Evolutionary conservation across 495 filamentous ascomycete species (phyloP).

Genomic region (Xylaria nigripes): DNA sequence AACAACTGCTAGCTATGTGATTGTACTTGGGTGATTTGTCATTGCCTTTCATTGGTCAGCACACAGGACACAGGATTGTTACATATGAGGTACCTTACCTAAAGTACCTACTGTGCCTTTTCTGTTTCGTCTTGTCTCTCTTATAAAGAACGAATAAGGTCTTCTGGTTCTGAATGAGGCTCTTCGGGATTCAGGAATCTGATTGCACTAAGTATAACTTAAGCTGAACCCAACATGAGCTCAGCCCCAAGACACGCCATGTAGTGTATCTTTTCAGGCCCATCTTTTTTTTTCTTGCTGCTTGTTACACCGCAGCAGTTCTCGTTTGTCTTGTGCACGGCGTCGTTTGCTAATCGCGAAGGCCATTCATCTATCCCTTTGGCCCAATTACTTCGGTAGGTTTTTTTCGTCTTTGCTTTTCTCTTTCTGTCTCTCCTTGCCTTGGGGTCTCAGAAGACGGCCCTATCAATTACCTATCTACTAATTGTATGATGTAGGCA

Average conservation of each 20-base stretch:
- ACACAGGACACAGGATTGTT: neutral
- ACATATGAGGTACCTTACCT: neutral
- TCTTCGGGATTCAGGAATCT: neutral
- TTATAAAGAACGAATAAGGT: neutral
- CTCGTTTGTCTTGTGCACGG: neutral
- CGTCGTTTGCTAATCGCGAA: neutral
- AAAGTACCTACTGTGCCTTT: neutral
- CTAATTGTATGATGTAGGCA: neutral
- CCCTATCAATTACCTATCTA: too few species aligned
- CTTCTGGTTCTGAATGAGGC: neutral
- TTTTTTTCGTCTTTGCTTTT: neutral
- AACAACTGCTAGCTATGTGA: neutral
- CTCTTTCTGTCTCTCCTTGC: neutral
- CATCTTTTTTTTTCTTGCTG: too few species aligned
- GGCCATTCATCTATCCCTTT: neutral
- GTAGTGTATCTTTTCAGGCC: neutral
- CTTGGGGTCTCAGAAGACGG: neutral
- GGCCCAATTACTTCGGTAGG: neutral
- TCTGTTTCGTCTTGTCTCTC: neutral
- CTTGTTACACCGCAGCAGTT: neutral
- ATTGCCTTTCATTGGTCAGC: neutral
- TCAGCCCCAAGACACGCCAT: conserved; percentile 3
- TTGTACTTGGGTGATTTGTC: too few species aligned
- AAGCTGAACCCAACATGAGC: neutral
- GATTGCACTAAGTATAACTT: neutral